A percentile compares a stretch with the other conserved stretches of the same genome.
phyloP scores from a whole-genome alignment of 192 early-diverging fungal species.

The Mortierella claussenii region DNA sequence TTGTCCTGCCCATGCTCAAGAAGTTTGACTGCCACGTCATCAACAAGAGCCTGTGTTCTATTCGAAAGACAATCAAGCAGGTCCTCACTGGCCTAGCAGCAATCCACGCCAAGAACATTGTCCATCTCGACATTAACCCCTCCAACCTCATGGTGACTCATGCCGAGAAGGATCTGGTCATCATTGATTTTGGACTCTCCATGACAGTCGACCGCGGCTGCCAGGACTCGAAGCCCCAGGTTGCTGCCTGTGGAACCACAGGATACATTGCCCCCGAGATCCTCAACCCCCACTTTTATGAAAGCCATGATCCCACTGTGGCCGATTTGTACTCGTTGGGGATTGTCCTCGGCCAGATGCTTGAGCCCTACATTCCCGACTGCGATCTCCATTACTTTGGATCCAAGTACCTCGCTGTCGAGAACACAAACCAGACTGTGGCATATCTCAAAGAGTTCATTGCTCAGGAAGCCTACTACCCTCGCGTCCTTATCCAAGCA shows the following conservation, averaged over 20 bases:
- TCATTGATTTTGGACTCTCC: conserved; percentile 85
- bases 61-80: conserved; percentile 60
- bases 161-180: conserved; percentile 62
- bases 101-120: conserved; percentile 70
- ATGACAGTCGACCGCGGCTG: conserved; percentile 41
- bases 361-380: conserved; percentile 77
- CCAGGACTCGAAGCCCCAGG: conserved; percentile 13
- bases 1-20: conserved; percentile 72
- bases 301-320: conserved; percentile 47
- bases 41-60: conserved; percentile 61
- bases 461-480: conserved; percentile 38
- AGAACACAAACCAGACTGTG: conserved; percentile 49
- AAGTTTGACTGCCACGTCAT: conserved; percentile 55
- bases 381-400: conserved; percentile 76
- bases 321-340: conserved; percentile 80
- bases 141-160: conserved; percentile 68
- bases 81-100: conserved; percentile 67
- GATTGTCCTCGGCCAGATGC: conserved; percentile 80
- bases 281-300: conserved; percentile 39
- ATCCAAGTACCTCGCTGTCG: conserved; percentile 60
- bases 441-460: conserved; percentile 41
- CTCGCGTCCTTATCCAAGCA: conserved; percentile 27
- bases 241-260: conserved; percentile 67
- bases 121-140: conserved; percentile 75
- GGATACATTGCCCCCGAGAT: conserved; percentile 82